phyloP scores from a whole-genome alignment of 176 grass and related monocot genomes.

The Dendrocalamus sinicus region DNA sequence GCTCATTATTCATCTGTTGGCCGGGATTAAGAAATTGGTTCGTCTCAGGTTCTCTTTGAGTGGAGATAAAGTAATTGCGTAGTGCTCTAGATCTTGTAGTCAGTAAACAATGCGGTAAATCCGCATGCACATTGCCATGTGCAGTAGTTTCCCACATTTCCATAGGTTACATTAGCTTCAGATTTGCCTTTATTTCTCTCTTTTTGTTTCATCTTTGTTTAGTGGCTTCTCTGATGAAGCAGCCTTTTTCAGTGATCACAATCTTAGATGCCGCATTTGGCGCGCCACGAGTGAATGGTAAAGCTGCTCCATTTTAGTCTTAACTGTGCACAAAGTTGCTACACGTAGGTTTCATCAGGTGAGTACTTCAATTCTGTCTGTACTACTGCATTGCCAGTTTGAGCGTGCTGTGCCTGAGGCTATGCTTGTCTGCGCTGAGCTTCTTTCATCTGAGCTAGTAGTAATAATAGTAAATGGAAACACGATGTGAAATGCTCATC shows the following conservation, averaged over 20 bases:
- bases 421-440: not conserved
- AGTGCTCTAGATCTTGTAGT: constrained; percentile 56
- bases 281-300: not conserved
- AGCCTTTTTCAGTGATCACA: not conserved
- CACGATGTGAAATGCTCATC: constrained; percentile 29
- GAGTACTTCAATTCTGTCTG: not conserved
- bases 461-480: not conserved
- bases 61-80: constrained; percentile 52
- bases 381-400: not conserved
- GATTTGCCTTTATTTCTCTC: constrained; percentile 4
- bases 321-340: constrained; percentile 31
- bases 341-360: constrained; percentile 21
- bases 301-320: constrained; percentile 31
- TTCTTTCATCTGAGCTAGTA: constrained; percentile 24
- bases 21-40: constrained; percentile 41
- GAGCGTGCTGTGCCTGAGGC: constrained; percentile 20
- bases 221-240: constrained; percentile 28
- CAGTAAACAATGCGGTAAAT: constrained; percentile 57
- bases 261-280: not conserved
- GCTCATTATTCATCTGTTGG: not conserved
- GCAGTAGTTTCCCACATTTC: constrained; percentile 38
- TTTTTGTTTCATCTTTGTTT: not conserved
- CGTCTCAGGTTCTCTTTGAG: constrained; percentile 49
- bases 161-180: constrained; percentile 29
- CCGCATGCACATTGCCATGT: constrained; percentile 40